Percentiles rank a stretch among this genome's conserved stretches.
Conservation (phyloP, 257 asterid genomes). For the Buddleja alternifolia region DNA sequence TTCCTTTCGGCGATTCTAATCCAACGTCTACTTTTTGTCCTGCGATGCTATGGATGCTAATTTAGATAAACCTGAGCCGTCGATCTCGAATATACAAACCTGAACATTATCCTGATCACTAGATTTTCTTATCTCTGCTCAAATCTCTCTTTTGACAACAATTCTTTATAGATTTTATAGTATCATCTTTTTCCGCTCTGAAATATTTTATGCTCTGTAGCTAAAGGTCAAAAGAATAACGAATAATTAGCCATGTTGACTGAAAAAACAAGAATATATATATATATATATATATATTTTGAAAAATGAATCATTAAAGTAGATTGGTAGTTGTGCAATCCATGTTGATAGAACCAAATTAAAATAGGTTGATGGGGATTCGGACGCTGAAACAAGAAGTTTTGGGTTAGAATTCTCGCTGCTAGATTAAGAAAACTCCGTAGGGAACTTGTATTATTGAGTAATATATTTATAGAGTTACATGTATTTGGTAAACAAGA, state of each 20-base stretch:
- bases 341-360: too few species aligned
- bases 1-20: background rate
- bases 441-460: too few species aligned
- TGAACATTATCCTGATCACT: background rate
- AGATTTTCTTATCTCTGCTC: background rate
- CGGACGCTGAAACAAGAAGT: too few species aligned
- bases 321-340: conserved; percentile 34
- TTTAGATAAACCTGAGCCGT: conserved; percentile 27
- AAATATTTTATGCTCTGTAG: background rate
- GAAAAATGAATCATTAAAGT: conserved; percentile 26
- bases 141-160: background rate
- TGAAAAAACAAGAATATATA: background rate
- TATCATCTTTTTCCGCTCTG: too few species aligned
- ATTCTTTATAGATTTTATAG: too few species aligned
- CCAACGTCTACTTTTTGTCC: background rate
- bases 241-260: conserved; percentile 24
- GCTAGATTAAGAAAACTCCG: too few species aligned
- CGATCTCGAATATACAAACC: background rate
- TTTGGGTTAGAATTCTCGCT: too few species aligned
- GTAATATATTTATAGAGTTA: too few species aligned
- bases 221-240: conserved; percentile 10
- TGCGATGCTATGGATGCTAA: background rate
- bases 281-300: background rate
- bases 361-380: too few species aligned
- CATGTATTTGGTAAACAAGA: too few species aligned